Percentiles rank a stretch among this genome's conserved stretches.
These are phyloP conservation scores for Hygrocybe coccinea DNA, from an alignment of 768 basidiomycete genomes.

Conservation along the genomic window DNA sequence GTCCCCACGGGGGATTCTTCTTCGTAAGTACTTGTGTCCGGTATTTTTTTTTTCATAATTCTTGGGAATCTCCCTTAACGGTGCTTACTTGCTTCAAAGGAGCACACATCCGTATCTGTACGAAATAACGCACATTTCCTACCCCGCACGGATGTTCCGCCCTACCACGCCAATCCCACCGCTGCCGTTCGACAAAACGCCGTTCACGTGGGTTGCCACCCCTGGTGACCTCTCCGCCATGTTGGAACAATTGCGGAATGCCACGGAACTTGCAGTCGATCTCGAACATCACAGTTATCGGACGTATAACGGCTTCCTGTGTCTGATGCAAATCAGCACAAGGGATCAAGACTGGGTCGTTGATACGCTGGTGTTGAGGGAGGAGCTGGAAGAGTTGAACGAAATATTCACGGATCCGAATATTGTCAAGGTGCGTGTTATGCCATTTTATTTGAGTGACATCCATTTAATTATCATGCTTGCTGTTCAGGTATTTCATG, in stretches of 20 bases:
- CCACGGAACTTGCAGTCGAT: conserved; percentile 86
- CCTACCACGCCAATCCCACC: conserved; percentile 48
- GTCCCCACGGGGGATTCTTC: too few relatives aligned
- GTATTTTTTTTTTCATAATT: too few relatives aligned
- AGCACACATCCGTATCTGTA: conserved; percentile 75
- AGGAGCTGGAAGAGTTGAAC: conserved; percentile 69
- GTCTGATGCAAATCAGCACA: conserved; percentile 89
- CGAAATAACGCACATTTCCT: conserved; percentile 71
- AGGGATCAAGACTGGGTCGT: conserved; percentile 82
- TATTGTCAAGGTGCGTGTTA: conserved; percentile 73
- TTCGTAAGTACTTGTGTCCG: conserved; percentile 32
- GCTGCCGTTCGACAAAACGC: conserved; percentile 55
- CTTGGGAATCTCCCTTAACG: too few relatives aligned
- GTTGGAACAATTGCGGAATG: conserved; percentile 59
- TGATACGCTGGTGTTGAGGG: conserved; percentile 71
- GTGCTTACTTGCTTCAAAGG: too few relatives aligned
- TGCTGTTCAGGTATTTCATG: conserved; percentile 74
- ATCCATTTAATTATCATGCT: background rate
- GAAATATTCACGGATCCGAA: conserved; percentile 80
- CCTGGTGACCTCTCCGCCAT: conserved; percentile 51
- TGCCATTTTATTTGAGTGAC: too few relatives aligned
- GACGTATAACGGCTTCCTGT: conserved; percentile 81
- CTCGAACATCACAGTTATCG: conserved; percentile 91
- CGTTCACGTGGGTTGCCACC: conserved; percentile 69
- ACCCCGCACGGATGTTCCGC: conserved; percentile 65